Percentiles rank a stretch among this genome's conserved stretches.
phyloP scores from a whole-genome alignment of 2,329 filamentous ascomycete species.

The Sporothrix mexicana region DNA sequence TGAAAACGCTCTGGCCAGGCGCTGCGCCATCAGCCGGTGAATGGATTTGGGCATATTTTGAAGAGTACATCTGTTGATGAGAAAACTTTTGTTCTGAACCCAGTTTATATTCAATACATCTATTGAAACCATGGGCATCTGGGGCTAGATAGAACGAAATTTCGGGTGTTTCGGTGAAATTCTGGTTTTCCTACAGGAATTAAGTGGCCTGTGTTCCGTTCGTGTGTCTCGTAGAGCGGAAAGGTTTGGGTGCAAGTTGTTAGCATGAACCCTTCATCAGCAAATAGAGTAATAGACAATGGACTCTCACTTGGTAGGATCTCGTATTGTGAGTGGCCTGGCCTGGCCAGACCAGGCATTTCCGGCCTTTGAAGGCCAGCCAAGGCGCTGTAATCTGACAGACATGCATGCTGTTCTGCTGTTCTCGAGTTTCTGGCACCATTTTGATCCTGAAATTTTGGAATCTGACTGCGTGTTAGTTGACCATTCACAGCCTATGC shows the following conservation, averaged over 20 bases:
- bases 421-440: background rate
- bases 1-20: conserved; percentile 30
- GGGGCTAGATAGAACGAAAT: background rate
- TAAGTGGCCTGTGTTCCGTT: background rate
- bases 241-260: background rate
- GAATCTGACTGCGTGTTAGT: background rate
- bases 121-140: conserved; percentile 11
- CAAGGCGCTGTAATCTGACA: conserved; percentile 23
- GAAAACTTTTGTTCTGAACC: background rate
- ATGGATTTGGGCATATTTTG: background rate
- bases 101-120: background rate
- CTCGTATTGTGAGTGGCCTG: background rate
- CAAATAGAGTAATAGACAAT: conserved; percentile 22
- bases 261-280: conserved; percentile 4
- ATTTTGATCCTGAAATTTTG: background rate
- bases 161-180: background rate
- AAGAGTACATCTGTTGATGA: background rate
- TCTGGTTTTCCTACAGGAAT: background rate
- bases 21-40: conserved; percentile 2
- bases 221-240: background rate
- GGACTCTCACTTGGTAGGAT: background rate
- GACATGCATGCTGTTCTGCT: background rate
- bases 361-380: background rate
- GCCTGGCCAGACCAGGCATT: background rate
- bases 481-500: background rate